Evolutionary conservation across 1,139 yeast genomes (phyloP).

Genomic region (Arxiozyma telluris): DNA sequence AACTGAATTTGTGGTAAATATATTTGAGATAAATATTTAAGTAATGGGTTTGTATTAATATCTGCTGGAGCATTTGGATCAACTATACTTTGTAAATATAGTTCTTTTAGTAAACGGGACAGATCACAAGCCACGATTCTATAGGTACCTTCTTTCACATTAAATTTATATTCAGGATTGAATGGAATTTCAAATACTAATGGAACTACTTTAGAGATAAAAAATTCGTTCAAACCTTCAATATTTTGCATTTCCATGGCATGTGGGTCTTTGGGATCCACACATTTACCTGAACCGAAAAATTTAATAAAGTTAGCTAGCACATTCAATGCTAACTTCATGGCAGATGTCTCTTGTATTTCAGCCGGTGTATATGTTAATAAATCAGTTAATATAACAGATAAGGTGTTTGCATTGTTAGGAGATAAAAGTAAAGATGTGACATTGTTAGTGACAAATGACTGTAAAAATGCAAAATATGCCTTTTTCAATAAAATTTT

Average conservation of each 20-base stretch:
- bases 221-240: conserved; percentile 64
- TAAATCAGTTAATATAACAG: conserved; percentile 54
- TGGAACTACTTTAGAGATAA: conserved; percentile 60
- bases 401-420: conserved; percentile 54
- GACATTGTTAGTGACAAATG: conserved; percentile 66
- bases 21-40: conserved; percentile 40
- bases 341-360: conserved; percentile 40
- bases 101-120: conserved; percentile 57
- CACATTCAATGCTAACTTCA: conserved; percentile 63
- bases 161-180: conserved; percentile 49
- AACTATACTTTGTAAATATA: conserved; percentile 33
- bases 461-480: conserved; percentile 58
- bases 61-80: conserved; percentile 16
- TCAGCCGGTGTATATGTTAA: conserved; percentile 62
- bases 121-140: conserved; percentile 69
- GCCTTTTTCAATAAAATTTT: conserved; percentile 57
- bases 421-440: conserved; percentile 68
- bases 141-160: conserved; percentile 70
- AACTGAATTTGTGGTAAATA: conserved; percentile 56
- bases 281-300: conserved; percentile 62
- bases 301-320: conserved; percentile 56
- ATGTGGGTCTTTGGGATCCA: conserved; percentile 44
- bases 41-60: conserved; percentile 34
- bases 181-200: conserved; percentile 74
- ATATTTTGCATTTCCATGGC: conserved; percentile 46